phyloP scores from a whole-genome alignment of 1,284 basidiomycete genomes.

The Leccinum griseonigrum region DNA sequence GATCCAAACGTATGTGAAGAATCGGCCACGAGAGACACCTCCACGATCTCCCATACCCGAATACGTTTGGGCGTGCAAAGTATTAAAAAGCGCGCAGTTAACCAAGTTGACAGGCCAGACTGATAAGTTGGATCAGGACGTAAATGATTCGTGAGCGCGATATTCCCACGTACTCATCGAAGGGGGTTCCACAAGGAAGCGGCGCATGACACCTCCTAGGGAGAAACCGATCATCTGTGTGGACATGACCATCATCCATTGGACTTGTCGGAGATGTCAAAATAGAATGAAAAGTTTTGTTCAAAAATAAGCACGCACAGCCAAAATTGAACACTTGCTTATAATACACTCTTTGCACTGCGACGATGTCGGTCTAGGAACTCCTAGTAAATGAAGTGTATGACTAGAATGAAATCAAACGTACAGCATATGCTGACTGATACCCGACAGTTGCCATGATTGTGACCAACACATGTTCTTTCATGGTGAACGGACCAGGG shows the following conservation, averaged over 20 bases:
- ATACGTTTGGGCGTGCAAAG: slow-evolving; percentile 63
- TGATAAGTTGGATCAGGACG: slow-evolving; percentile 22
- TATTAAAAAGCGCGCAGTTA: slow-evolving; percentile 81
- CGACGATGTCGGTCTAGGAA: slow-evolving; percentile 50
- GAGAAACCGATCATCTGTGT: slow-evolving; percentile 88
- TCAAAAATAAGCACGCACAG: slow-evolving; percentile 37
- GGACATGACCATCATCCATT: slow-evolving; percentile 80
- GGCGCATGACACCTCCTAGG: slow-evolving; percentile 76
- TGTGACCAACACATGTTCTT: slow-evolving; percentile 65
- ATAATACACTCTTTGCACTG: slow-evolving; percentile 74
- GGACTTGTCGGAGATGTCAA: slow-evolving; percentile 56
- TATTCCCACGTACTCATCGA: slow-evolving; percentile 64
- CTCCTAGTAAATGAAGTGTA: neutral
- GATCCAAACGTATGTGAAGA: slow-evolving; percentile 68
- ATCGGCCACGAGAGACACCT: slow-evolving; percentile 71
- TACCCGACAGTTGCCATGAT: slow-evolving; percentile 79
- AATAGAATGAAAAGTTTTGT: too few species aligned
- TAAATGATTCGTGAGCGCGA: neutral
- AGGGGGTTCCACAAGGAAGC: slow-evolving; percentile 84
- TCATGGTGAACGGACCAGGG: slow-evolving; percentile 71
- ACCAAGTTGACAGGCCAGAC: slow-evolving; percentile 89
- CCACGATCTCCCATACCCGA: slow-evolving; percentile 60
- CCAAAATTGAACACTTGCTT: slow-evolving; percentile 61
- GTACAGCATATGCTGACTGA: slow-evolving; percentile 35
- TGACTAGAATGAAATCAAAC: slow-evolving; percentile 1